Evolutionary conservation across 164 flowering plant species (phyloP), one percentile per base, ranked within the genome.

Genomic region (Umbilicus rupestris): DNA sequence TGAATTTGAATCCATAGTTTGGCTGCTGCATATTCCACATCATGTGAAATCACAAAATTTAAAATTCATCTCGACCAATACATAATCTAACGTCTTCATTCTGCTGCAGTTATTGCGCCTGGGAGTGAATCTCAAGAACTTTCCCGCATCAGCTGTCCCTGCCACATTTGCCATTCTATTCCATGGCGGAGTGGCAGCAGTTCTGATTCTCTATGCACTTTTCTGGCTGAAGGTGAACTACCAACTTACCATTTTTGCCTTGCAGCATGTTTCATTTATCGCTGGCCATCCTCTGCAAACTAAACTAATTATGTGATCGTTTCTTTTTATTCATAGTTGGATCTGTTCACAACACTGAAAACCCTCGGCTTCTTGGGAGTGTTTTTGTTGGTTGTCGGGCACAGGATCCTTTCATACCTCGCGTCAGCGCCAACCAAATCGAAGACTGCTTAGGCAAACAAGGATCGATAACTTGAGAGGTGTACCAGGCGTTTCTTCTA

Each of bases 191-290:
- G 81, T 95, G 72, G 97, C 84, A 50, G 89, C 91, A 17, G 91
- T 95, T 68, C 80, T 95, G 28, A 22, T 75, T 16, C 87, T 92
- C 31, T 95, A 90, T 66, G 76, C 74, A 63, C 83, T 92, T 64
- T 95, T 95, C 84, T 95, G 99, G 99, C 64, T 87, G 76, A 95
- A 95, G 97, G 99, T 91, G 24, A 49, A 79, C 71, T 45, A 45
- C 22, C 14, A 24, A 14, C 3, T 15, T 55, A 26, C 62, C 29
- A 24, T 29, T 29, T 42, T 33, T 41, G 67, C 12, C 24, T 26
- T 19, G 24, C 33, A 46, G 26, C 41, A 1, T 37, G 39, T 19
- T 17, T 26, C n/a, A 67, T 50, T 33, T 49, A 33, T n/a, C n/a
- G 12, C n/a, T 8, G 19, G n/a, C 35, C 26, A 24, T 19, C 9